phyloP scores from a whole-genome alignment of 2,329 filamentous ascomycete genomes.

The Neonectria coccinea region DNA sequence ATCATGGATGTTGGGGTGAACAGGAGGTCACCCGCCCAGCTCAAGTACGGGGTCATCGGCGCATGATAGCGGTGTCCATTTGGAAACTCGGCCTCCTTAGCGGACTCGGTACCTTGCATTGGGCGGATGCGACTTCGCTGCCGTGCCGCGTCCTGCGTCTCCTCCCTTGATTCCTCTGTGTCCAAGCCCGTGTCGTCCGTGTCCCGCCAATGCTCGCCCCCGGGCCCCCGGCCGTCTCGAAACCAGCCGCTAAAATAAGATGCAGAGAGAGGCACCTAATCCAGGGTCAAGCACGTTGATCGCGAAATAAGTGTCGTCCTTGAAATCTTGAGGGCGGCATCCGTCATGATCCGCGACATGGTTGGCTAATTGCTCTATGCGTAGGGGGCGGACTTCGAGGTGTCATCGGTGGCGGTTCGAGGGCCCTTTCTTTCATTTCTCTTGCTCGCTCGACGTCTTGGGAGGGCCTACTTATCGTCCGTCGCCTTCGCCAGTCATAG shows the following conservation, averaged over 20 bases:
- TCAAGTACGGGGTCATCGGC: not conserved
- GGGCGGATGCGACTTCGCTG: not conserved
- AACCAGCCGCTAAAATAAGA: slow-evolving; percentile 14
- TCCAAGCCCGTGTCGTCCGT: slow-evolving; percentile 3
- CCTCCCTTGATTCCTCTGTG: not conserved
- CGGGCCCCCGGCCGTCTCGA: slow-evolving; percentile 20
- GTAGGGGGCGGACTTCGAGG: not conserved
- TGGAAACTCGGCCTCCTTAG: slow-evolving; percentile 1
- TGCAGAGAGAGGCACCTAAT: not conserved
- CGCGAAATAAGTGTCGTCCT: not conserved
- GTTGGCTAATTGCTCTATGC: not conserved
- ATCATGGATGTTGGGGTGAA: slow-evolving; percentile 10
- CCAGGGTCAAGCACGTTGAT: not conserved
- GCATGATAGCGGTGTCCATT: too few species aligned
- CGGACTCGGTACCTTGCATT: slow-evolving; percentile 25
- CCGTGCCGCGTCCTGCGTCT: not conserved
- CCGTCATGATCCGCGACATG: not conserved
- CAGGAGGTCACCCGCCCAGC: slow-evolving; percentile 1
- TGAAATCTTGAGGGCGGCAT: not conserved
- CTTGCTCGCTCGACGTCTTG: not conserved
- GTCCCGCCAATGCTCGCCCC: slow-evolving; percentile 17
- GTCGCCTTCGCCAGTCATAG: not conserved
- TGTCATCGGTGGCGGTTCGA: not conserved
- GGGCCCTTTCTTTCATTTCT: not conserved
- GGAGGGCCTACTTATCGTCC: not conserved